Conservation (phyloP, 495 filamentous ascomycete species). For the Darksidea phi region DNA sequence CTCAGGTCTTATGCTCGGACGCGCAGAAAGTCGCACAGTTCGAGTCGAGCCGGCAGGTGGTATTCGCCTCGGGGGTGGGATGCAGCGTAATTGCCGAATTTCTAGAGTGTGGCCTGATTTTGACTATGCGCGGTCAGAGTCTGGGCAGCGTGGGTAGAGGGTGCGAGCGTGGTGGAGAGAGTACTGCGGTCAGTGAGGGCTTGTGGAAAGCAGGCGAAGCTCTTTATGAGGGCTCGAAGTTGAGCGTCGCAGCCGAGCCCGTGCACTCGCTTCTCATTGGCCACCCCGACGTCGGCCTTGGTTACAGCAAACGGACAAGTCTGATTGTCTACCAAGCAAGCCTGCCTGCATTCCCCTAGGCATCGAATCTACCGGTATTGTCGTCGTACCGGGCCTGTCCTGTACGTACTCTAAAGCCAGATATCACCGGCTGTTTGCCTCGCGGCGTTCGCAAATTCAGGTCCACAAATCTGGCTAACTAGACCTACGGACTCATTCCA, state of each 20-base stretch:
- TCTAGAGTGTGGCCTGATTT: not conserved
- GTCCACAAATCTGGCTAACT: too few relatives aligned
- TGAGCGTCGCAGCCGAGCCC: conserved; percentile 10
- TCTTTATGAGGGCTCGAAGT: conserved; percentile 10
- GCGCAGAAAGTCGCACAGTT: not conserved
- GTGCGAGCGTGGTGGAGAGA: not conserved
- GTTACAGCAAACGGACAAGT: not conserved
- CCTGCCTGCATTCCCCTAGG: too few relatives aligned
- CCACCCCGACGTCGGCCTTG: conserved; percentile 11
- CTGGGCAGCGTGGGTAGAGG: not conserved
- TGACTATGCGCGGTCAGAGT: not conserved
- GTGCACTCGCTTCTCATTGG: conserved; percentile 18
- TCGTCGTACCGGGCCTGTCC: too few relatives aligned
- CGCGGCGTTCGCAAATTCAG: too few relatives aligned
- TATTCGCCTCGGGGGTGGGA: conserved; percentile 8
- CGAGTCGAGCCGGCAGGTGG: conserved; percentile 10
- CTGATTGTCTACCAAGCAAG: too few relatives aligned
- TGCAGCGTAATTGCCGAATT: not conserved
- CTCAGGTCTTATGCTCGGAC: not conserved
- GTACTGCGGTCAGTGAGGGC: conserved; percentile 1
- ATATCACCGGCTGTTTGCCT: too few relatives aligned
- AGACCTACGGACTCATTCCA: too few relatives aligned
- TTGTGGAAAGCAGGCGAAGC: conserved; percentile 14
- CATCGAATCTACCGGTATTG: too few relatives aligned
- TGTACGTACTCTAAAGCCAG: too few relatives aligned